Percentiles rank a stretch among this genome's conserved stretches.
Evolutionary conservation across 2,329 filamentous ascomycete genomes (phyloP).

Genomic region (Lojkania enalia): DNA sequence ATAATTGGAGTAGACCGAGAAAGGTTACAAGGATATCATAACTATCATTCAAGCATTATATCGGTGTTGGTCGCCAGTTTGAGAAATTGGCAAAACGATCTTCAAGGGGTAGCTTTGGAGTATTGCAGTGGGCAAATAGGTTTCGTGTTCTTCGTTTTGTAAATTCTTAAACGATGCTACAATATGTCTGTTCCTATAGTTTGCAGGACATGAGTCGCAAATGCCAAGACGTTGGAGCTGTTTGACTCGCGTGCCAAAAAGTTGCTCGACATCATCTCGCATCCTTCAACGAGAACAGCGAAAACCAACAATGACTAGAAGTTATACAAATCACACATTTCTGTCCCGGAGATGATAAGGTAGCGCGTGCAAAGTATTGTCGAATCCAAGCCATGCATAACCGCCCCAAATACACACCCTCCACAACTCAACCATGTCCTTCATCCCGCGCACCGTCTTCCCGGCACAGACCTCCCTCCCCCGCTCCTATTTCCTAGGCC

Average conservation of each 20-base stretch:
- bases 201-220: constrained; percentile 3
- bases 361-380: neutral
- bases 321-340: neutral
- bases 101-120: too few relatives aligned
- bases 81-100: too few relatives aligned
- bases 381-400: neutral
- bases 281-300: neutral
- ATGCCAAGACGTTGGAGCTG: constrained; percentile 3
- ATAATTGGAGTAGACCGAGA: neutral
- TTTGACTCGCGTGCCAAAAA: constrained; percentile 7
- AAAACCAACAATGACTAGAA: neutral
- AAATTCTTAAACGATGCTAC: too few relatives aligned
- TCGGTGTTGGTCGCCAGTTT: neutral
- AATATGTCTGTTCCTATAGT: too few relatives aligned
- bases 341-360: neutral
- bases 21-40: neutral
- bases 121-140: too few relatives aligned
- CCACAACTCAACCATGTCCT: constrained; percentile 35
- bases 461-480: constrained; percentile 74
- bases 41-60: neutral
- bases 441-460: constrained; percentile 75
- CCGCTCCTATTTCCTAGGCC: constrained; percentile 91
- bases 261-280: neutral
- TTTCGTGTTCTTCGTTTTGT: too few relatives aligned
- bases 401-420: neutral